These are phyloP conservation scores for Cutaneotrichosporon mucoides DNA, from an alignment of 1,284 basidiomycete genomes.

Conservation along the genomic window DNA sequence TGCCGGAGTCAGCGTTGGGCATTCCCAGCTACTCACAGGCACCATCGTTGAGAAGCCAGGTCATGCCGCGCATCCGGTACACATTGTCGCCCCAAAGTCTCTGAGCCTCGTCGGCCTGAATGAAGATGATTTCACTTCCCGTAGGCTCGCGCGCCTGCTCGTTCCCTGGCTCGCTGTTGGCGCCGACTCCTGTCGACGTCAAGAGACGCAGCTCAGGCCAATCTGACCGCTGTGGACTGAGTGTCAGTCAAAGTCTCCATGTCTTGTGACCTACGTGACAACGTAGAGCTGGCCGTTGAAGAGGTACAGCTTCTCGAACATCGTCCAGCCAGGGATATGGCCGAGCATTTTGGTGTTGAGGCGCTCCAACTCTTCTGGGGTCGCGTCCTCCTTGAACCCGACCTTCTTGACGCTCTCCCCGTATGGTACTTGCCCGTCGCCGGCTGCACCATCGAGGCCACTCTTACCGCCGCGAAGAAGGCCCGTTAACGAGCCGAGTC, in stretches of 20 bases:
- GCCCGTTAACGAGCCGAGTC: too few species aligned
- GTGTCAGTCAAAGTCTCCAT: slow-evolving; percentile 26
- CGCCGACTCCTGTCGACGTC: slow-evolving; percentile 63
- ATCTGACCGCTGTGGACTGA: slow-evolving; percentile 29
- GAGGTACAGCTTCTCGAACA: slow-evolving; percentile 58
- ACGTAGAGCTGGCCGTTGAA: slow-evolving; percentile 69
- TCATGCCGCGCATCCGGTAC: slow-evolving; percentile 65
- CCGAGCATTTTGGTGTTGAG: slow-evolving; percentile 31
- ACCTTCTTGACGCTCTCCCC: slow-evolving; percentile 12
- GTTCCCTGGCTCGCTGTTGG: slow-evolving; percentile 61
- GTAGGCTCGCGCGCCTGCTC: slow-evolving; percentile 64
- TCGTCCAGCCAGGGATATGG: slow-evolving; percentile 46
- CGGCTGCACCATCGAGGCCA: not conserved
- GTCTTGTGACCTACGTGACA: slow-evolving; percentile 50
- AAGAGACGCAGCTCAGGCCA: slow-evolving; percentile 65
- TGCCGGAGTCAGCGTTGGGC: slow-evolving; percentile 18
- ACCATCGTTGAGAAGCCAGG: slow-evolving; percentile 51
- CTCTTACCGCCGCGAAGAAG: not conserved
- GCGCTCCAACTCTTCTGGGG: slow-evolving; percentile 23
- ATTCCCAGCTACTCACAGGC: slow-evolving; percentile 38
- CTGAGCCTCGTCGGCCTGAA: slow-evolving; percentile 60
- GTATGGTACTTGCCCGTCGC: not conserved
- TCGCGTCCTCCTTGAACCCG: slow-evolving; percentile 15
- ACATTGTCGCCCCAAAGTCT: slow-evolving; percentile 62
- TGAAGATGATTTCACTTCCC: slow-evolving; percentile 53